A percentile compares a stretch with the other conserved stretches of the same genome.
Conservation (phyloP, 352 stramenopile species). For the Globisporangium middletonii region DNA sequence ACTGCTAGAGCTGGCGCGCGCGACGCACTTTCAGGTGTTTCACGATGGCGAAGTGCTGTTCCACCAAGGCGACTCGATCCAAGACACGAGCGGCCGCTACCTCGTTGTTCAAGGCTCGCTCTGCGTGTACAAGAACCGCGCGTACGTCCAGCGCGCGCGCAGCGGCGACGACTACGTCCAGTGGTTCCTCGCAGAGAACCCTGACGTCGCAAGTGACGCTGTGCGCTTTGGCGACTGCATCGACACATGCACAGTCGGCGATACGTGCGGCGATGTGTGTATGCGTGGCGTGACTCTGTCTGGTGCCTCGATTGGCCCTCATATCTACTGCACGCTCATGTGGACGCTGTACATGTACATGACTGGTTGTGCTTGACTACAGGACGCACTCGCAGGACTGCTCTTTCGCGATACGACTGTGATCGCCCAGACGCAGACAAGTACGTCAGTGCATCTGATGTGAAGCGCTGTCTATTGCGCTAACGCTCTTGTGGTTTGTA, state of each 20-base stretch:
- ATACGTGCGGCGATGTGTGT: constrained; percentile 38
- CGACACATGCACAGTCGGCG: constrained; percentile 25
- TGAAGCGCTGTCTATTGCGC: background rate
- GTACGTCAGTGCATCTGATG: constrained; percentile 7
- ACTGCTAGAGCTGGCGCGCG: constrained; percentile 23
- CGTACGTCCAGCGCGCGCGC: constrained; percentile 10
- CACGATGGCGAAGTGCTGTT: constrained; percentile 42
- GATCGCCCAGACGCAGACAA: constrained; percentile 36
- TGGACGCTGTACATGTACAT: background rate
- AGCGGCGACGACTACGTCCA: constrained; percentile 25
- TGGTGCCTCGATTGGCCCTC: background rate
- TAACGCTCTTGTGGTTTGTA: constrained; percentile 1
- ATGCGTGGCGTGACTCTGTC: background rate
- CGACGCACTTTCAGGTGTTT: constrained; percentile 24
- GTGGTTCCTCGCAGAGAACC: constrained; percentile 19
- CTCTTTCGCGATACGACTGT: constrained; percentile 30
- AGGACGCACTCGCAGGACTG: constrained; percentile 28
- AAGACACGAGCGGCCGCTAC: constrained; percentile 30
- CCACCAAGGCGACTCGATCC: constrained; percentile 30
- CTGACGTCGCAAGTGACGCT: constrained; percentile 2
- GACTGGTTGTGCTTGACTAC: background rate
- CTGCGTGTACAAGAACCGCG: constrained; percentile 27
- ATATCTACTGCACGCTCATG: background rate
- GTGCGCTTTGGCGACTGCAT: constrained; percentile 33
- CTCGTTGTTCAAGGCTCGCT: constrained; percentile 37